Evolutionary conservation across 208 protist species (phyloP).

Genomic region (Leishmania major): DNA sequence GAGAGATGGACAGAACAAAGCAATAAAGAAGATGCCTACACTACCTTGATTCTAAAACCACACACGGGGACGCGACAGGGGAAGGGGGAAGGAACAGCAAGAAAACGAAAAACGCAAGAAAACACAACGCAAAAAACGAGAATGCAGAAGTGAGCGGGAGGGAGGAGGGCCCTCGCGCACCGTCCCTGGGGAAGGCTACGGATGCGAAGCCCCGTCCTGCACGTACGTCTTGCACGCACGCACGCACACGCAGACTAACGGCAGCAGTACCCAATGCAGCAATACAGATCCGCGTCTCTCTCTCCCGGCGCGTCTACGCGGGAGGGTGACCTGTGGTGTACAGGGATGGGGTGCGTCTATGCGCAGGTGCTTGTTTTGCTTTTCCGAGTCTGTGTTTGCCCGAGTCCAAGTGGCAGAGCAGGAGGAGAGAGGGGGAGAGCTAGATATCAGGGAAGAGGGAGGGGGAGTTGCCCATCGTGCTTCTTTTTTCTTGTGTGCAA

Average conservation of each 20-base stretch:
- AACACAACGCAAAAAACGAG: not conserved
- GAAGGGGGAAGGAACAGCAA: not conserved
- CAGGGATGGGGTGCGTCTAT: not conserved
- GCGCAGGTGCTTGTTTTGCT: not conserved
- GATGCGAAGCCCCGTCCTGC: not conserved
- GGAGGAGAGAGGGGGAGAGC: not conserved
- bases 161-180: not conserved
- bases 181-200: not conserved
- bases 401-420: not conserved
- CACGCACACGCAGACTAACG: not conserved
- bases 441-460: not conserved
- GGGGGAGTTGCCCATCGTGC: too few species aligned
- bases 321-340: not conserved
- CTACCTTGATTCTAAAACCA: not conserved
- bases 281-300: not conserved
- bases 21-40: not conserved
- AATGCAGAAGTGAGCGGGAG: not conserved
- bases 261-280: not conserved
- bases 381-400: not conserved
- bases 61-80: not conserved
- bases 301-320: not conserved
- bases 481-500: not conserved
- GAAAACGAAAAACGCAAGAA: not conserved
- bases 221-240: too few species aligned
- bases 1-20: not conserved